Evolutionary conservation across 2,329 filamentous ascomycete species (phyloP), one percentile per base, ranked within the genome.

Genomic region (Fonsecaea monophora): DNA sequence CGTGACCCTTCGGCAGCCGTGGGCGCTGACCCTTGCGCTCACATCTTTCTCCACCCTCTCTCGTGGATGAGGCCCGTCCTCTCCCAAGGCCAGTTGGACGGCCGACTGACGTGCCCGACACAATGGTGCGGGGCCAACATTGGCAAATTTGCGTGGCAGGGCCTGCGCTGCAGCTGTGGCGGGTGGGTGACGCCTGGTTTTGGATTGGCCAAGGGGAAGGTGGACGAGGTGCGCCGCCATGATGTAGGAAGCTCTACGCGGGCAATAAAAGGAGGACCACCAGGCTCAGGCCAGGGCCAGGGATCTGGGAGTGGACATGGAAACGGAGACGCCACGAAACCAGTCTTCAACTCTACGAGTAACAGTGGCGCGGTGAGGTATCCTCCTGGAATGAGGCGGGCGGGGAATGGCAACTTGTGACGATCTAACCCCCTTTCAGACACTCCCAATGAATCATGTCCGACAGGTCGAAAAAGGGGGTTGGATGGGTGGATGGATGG

Each of bases 141-240:
- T 56, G 95, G 95, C 45, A 91, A 95, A 73, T 99, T 97, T 76
- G 91, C 94, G 60, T 99, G 95, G 95, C 92, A 96, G 77, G 95
- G 95, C 13, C 90, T 97, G 84, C 89, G 89, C 77, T 99, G 95
- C 81, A 95, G 89, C 75, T 99, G 95, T 78, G 89, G 90, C 42
- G 88, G 90, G 69, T 98, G 95, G 94, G 85, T 97, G 25, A 91
- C 93, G 59, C 94, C 95, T 8, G 94, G 91, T 0, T 95, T 99
- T 77, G 94, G 91, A 68, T 82, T 98, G 68, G 90, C 92, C 62
- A 91, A 89, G 78, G 89, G 90, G 61, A 89, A 89, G 72, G 90
- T 97, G 42, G 95, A 98, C 77, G 90, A 96, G 73, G 80, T 84
- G 40, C 67, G 45, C n/a, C 54, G 56, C 32, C 25, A 42, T 48